Evolutionary conservation across 1,139 yeast genomes (phyloP).

Genomic region (Nakaseomyces glabratus): DNA sequence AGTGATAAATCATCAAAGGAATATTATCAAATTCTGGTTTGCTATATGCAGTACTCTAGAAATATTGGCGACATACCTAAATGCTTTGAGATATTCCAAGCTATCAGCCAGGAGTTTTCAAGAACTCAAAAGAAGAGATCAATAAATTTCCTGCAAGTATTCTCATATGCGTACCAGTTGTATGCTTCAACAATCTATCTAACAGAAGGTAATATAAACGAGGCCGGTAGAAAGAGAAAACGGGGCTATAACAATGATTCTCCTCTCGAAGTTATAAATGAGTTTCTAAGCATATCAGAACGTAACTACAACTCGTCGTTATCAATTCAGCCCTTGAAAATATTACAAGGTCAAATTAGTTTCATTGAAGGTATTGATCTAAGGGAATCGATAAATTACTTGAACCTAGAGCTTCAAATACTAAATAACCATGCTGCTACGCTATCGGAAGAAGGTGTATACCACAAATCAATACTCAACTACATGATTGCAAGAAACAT

Average conservation of each 20-base stretch:
- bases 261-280: conserved; percentile 4
- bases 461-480: conserved; percentile 12
- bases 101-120: conserved; percentile 2
- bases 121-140: background rate
- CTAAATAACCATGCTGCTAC: background rate
- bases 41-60: conserved; percentile 3
- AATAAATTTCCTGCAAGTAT: conserved; percentile 1
- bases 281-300: background rate
- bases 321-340: conserved; percentile 2
- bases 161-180: conserved; percentile 5
- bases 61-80: conserved; percentile 2
- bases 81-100: conserved; percentile 3
- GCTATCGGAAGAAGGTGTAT: conserved; percentile 1
- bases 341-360: conserved; percentile 4
- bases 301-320: conserved; percentile 1
- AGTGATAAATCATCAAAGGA: background rate
- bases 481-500: conserved; percentile 21
- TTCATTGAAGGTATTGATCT: conserved; percentile 5
- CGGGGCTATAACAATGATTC: conserved; percentile 1
- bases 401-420: conserved; percentile 2
- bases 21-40: conserved; percentile 3
- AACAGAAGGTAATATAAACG: background rate
- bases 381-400: conserved; percentile 4
- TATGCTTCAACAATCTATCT: conserved; percentile 2
- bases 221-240: background rate